phyloP scores from a whole-genome alignment of 495 filamentous ascomycete genomes.

The Astrothelium macrocarpum region DNA sequence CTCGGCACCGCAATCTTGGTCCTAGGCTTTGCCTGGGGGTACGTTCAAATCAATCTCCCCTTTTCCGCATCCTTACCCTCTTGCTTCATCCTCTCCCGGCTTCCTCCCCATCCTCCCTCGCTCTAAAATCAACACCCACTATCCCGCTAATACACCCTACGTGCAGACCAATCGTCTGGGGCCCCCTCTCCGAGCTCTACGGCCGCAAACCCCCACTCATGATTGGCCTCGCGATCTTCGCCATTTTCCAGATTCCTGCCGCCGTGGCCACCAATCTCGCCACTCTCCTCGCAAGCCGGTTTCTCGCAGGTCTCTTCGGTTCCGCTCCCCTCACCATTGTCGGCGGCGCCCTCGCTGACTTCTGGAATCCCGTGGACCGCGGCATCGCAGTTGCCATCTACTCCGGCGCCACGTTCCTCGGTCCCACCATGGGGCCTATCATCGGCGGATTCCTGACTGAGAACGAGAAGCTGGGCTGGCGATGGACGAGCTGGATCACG shows the following conservation, averaged over 20 bases:
- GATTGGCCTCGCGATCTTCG: slow-evolving; percentile 42
- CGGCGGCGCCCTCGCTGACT: slow-evolving; percentile 52
- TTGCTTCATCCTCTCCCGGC: neutral
- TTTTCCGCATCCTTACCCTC: no score
- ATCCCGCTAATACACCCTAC: slow-evolving; percentile 16
- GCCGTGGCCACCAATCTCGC: slow-evolving; percentile 49
- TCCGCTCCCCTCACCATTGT: slow-evolving; percentile 54
- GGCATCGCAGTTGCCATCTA: slow-evolving; percentile 52
- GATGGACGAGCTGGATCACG: slow-evolving; percentile 33
- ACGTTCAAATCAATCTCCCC: no score
- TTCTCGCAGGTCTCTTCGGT: slow-evolving; percentile 54
- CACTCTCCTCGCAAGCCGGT: slow-evolving; percentile 49
- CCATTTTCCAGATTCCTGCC: slow-evolving; percentile 51
- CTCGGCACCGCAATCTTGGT: slow-evolving; percentile 48
- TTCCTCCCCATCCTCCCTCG: neutral
- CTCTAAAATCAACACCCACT: no score
- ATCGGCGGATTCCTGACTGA: slow-evolving; percentile 29
- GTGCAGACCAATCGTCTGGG: slow-evolving; percentile 45
- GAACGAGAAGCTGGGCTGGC: slow-evolving; percentile 46
- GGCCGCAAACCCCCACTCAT: slow-evolving; percentile 47
- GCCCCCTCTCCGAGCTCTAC: slow-evolving; percentile 46
- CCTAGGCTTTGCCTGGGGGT: slow-evolving; percentile 26
- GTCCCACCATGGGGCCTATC: slow-evolving; percentile 50
- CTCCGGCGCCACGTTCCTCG: slow-evolving; percentile 44
- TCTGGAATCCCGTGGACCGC: slow-evolving; percentile 51